A percentile compares a stretch with the other conserved stretches of the same genome.
These are phyloP conservation scores for Mortierella sp. DNA, from an alignment of 371 early-diverging fungal species.

Conservation along the genomic window DNA sequence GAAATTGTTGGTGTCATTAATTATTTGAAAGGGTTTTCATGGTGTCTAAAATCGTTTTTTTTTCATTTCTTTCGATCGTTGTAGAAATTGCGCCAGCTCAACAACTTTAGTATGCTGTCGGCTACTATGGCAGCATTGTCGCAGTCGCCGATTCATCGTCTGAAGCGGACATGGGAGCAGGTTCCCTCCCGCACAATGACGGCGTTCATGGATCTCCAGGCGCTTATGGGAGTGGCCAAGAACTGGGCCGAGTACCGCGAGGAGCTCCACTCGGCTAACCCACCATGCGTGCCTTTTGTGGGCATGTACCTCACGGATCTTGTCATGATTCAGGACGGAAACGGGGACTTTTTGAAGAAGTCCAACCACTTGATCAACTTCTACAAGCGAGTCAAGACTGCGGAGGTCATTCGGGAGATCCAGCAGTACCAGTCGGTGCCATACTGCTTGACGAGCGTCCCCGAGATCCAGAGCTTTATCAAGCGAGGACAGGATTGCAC, in stretches of 20 bases:
- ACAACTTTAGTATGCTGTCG: constrained; percentile 95
- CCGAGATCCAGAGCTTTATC: constrained; percentile 87
- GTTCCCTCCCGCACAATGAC: constrained; percentile 73
- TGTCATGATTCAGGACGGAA: constrained; percentile 96
- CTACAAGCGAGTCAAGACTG: constrained; percentile 88
- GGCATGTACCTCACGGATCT: constrained; percentile 92
- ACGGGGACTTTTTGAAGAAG: constrained; percentile 79
- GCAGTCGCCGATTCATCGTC: constrained; percentile 89
- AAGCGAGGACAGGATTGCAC: constrained; percentile 66
- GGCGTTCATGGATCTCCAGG: constrained; percentile 63
- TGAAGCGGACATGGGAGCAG: constrained; percentile 91
- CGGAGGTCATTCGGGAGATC: constrained; percentile 91
- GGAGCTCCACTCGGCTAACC: constrained; percentile 85
- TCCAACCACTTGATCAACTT: constrained; percentile 84
- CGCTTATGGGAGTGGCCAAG: constrained; percentile 82
- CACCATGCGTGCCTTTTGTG: constrained; percentile 94
- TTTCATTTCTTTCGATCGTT: background rate
- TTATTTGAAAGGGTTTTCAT: background rate
- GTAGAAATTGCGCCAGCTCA: constrained; percentile 76
- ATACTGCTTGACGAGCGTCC: constrained; percentile 80
- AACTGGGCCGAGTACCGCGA: constrained; percentile 92
- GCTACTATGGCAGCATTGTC: constrained; percentile 92
- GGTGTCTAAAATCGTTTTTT: background rate
- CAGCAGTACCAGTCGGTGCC: constrained; percentile 92
- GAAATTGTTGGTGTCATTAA: background rate